Conservation (phyloP, 345 rosid genomes). For the Bruguiera sexangula region DNA sequence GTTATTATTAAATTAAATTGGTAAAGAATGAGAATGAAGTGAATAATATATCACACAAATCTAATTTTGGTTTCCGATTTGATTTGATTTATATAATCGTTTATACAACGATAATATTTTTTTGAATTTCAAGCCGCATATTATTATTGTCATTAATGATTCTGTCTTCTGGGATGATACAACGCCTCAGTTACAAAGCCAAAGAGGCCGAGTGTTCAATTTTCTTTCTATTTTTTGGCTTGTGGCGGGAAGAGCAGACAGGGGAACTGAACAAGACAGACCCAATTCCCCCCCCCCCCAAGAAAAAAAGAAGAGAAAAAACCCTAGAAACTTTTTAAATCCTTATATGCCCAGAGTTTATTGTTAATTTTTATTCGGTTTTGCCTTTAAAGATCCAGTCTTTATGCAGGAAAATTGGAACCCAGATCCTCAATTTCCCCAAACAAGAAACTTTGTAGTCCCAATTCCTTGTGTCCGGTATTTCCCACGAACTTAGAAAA, state of each 20-base stretch:
- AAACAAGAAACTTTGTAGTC: too few species aligned
- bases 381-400: neutral
- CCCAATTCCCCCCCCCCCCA: conserved; percentile 10
- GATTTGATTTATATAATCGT: too few species aligned
- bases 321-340: conserved; percentile 14
- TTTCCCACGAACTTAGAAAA: neutral
- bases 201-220: neutral
- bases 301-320: neutral
- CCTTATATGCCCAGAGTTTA: neutral
- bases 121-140: too few species aligned
- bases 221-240: neutral
- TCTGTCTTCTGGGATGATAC: too few species aligned
- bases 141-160: too few species aligned
- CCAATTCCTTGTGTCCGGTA: too few species aligned
- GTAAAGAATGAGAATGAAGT: too few species aligned
- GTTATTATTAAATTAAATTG: too few species aligned
- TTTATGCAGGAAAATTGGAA: neutral
- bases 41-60: too few species aligned
- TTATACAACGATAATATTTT: too few species aligned
- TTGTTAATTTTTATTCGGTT: neutral
- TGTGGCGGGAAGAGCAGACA: conserved; percentile 29
- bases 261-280: neutral
- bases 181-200: neutral
- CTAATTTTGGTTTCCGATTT: too few species aligned
- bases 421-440: too few species aligned